These are phyloP conservation scores for Rhododendron ovatum DNA, from an alignment of 148 eudicot species.

Conservation along the genomic window DNA sequence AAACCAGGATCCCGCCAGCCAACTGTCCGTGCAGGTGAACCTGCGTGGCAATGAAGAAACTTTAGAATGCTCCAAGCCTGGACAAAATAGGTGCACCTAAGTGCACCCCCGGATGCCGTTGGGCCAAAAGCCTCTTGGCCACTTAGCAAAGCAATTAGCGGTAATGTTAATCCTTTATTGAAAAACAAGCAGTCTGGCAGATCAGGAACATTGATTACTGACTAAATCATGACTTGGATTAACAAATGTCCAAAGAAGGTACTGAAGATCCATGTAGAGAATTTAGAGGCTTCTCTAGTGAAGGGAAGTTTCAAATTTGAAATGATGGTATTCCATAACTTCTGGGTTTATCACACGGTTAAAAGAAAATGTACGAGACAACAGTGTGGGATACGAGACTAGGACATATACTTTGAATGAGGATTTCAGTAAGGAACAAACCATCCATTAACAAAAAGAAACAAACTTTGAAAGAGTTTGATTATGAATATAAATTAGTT, in stretches of 20 bases:
- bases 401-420: not conserved
- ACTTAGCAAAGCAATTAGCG: not conserved
- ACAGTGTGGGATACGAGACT: not conserved
- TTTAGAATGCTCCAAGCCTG: not conserved
- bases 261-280: not conserved
- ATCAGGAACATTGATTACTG: not conserved
- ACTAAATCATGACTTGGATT: not conserved
- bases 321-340: not conserved
- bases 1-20: conserved; percentile 99
- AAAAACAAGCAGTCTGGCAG: not conserved
- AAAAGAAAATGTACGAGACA: not conserved
- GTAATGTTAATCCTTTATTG: not conserved
- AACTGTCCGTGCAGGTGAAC: conserved; percentile 87
- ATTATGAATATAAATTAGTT: not conserved
- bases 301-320: not conserved
- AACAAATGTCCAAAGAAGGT: not conserved
- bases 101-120: no score
- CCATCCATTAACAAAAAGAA: not conserved
- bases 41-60: conserved; percentile 30
- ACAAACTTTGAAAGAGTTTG: not conserved
- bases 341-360: not conserved
- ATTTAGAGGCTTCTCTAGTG: not conserved
- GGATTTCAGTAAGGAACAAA: not conserved
- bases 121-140: no score
- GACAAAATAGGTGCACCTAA: not conserved